Evolutionary conservation across 305 asterid species (phyloP).

Genomic region (Rubia tinctorum): DNA sequence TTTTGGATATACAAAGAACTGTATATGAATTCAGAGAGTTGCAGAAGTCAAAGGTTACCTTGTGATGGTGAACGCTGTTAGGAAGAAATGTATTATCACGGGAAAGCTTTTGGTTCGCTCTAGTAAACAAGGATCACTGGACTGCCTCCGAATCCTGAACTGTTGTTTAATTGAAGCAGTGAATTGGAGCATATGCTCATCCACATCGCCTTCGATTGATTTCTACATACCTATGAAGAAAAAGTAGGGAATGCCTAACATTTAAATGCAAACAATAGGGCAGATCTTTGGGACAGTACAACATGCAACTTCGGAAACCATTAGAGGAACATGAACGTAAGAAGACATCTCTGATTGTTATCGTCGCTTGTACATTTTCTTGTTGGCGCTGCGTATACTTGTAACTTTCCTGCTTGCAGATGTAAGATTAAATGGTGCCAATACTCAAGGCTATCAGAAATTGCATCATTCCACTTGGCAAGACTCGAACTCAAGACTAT

Average conservation of each 20-base stretch:
- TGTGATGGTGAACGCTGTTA: background rate
- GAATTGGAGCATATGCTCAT: background rate
- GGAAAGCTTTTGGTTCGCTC: background rate
- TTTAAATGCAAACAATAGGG: too few relatives aligned
- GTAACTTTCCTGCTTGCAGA: too few relatives aligned
- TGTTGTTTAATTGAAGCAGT: background rate
- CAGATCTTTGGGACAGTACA: too few relatives aligned
- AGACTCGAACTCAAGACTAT: background rate
- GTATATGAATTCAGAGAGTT: background rate
- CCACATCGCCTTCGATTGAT: background rate
- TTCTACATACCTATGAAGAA: background rate
- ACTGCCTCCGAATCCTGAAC: background rate
- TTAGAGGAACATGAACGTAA: too few relatives aligned
- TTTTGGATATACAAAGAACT: too few relatives aligned
- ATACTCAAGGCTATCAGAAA: too few relatives aligned
- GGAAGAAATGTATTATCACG: background rate
- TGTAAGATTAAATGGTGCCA: too few relatives aligned
- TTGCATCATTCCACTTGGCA: background rate
- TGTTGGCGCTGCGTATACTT: too few relatives aligned
- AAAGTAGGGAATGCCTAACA: too few relatives aligned
- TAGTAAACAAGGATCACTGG: background rate
- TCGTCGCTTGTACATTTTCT: too few relatives aligned
- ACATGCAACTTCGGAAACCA: too few relatives aligned
- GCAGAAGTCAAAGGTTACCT: background rate
- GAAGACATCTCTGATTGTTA: too few relatives aligned